phyloP scores from a whole-genome alignment of 2,329 filamentous ascomycete genomes.

The Aspergillus sp. region DNA sequence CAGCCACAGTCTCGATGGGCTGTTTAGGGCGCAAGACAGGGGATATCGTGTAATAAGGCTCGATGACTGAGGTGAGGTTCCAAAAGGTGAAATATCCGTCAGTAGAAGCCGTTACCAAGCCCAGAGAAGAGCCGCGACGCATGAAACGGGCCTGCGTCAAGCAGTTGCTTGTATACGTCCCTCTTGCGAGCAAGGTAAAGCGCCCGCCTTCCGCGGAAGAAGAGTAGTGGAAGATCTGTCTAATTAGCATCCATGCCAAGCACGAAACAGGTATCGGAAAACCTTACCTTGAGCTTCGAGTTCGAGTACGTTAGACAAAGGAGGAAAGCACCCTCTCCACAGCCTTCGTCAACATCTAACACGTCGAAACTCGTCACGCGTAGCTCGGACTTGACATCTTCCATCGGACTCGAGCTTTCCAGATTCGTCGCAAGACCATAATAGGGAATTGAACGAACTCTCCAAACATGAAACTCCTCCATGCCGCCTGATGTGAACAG shows the following conservation, averaged over 20 bases:
- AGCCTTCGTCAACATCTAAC: conserved; percentile 26
- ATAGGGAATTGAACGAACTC: conserved; percentile 55
- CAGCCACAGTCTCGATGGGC: conserved; percentile 21
- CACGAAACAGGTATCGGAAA: not conserved
- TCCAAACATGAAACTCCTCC: conserved; percentile 90
- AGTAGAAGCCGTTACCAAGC: conserved; percentile 66
- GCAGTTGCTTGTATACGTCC: conserved; percentile 70
- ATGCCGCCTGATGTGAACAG: conserved; percentile 84
- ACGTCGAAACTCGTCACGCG: conserved; percentile 79
- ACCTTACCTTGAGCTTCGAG: conserved; percentile 64
- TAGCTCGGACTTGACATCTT: conserved; percentile 61
- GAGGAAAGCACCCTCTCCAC: conserved; percentile 44
- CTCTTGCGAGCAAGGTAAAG: conserved; percentile 50
- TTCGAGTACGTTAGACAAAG: conserved; percentile 80
- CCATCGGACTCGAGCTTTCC: conserved; percentile 49
- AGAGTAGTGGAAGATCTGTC: conserved; percentile 47
- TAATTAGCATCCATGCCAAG: not conserved
- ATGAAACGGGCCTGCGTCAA: conserved; percentile 62
- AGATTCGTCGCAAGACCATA: conserved; percentile 54
- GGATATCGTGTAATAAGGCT: conserved; percentile 26
- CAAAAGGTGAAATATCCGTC: conserved; percentile 74
- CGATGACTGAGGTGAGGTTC: conserved; percentile 39
- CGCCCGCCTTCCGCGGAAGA: conserved; percentile 15
- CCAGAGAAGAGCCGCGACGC: conserved; percentile 43
- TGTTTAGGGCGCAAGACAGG: conserved; percentile 19